These are phyloP conservation scores for Cutaneotrichosporon sp. DNA, from an alignment of 1,284 basidiomycete species.

Conservation along the genomic window DNA sequence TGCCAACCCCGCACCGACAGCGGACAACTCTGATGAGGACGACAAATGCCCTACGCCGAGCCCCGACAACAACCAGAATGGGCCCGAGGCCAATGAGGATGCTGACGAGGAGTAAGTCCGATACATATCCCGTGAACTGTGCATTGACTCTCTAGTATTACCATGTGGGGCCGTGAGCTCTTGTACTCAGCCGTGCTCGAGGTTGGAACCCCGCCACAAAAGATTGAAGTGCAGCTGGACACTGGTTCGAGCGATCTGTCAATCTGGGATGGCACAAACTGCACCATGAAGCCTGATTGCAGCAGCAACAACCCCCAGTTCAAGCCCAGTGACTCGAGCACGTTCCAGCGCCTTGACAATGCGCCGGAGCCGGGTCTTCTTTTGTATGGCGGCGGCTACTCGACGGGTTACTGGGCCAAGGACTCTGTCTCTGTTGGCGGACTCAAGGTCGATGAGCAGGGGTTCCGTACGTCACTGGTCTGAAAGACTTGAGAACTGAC, in stretches of 20 bases:
- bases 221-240: slow-evolving; percentile 52
- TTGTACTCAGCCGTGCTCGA: slow-evolving; percentile 38
- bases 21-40: too few species aligned
- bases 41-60: too few species aligned
- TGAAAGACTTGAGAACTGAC: neutral
- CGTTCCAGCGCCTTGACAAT: slow-evolving; percentile 21
- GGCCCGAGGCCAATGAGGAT: too few species aligned
- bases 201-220: slow-evolving; percentile 49
- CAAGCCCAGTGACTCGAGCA: slow-evolving; percentile 28
- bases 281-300: slow-evolving; percentile 30
- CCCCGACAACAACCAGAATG: too few species aligned
- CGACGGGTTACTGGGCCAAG: slow-evolving; percentile 60
- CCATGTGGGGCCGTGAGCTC: slow-evolving; percentile 4
- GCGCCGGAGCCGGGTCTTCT: slow-evolving; percentile 56
- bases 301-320: slow-evolving; percentile 18
- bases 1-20: too few species aligned
- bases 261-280: slow-evolving; percentile 26
- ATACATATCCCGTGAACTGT: too few species aligned
- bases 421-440: slow-evolving; percentile 77
- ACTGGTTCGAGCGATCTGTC: slow-evolving; percentile 52
- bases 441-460: slow-evolving; percentile 63
- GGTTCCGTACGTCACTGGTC: slow-evolving; percentile 54
- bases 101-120: too few species aligned
- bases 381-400: slow-evolving; percentile 74
- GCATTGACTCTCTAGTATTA: too few species aligned